Percentiles rank a stretch among this genome's conserved stretches.
These are phyloP conservation scores for Durusdinium trenchii DNA, from an alignment of 73 alveolate genomes.

Conservation along the genomic window DNA sequence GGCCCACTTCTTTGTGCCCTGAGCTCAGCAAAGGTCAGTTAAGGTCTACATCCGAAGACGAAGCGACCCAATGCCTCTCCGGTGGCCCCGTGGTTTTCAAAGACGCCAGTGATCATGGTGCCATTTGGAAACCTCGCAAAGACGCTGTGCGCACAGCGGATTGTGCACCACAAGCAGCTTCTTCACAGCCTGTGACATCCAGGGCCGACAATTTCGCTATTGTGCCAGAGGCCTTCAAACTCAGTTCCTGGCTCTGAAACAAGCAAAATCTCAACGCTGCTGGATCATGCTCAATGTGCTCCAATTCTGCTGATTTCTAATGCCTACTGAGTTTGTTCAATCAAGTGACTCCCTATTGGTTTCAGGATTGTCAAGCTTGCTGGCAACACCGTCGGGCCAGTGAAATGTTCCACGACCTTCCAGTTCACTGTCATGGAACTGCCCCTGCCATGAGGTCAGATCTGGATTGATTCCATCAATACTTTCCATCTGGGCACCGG, in stretches of 20 bases:
- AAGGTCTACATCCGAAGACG: background rate
- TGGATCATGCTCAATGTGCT: background rate
- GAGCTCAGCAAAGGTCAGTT: background rate
- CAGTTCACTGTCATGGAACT: conserved; percentile 93
- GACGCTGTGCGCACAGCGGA: background rate
- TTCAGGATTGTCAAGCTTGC: too few species aligned
- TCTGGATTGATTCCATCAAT: background rate
- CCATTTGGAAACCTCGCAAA: conserved; percentile 85
- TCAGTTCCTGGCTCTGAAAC: conserved; percentile 49
- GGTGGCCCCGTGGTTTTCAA: conserved; percentile 91
- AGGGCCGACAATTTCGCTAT: conserved; percentile 92
- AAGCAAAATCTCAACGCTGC: background rate
- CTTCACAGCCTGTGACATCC: conserved; percentile 80
- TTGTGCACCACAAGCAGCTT: background rate
- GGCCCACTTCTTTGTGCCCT: conserved; percentile 95
- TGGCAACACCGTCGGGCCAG: conserved; percentile 86
- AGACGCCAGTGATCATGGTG: conserved; percentile 92
- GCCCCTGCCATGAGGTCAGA: conserved; percentile 45
- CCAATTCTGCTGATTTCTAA: too few species aligned
- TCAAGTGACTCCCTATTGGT: too few species aligned
- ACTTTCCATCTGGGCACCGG: background rate
- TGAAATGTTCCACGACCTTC: conserved; percentile 93
- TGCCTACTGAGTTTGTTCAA: too few species aligned
- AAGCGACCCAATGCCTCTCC: conserved; percentile 49
- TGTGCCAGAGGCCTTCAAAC: conserved; percentile 95